Percentiles rank a stretch among this genome's conserved stretches.
These are phyloP conservation scores for Cladosporium sp. DNA, from an alignment of 2,329 filamentous ascomycete genomes.

Conservation along the genomic window DNA sequence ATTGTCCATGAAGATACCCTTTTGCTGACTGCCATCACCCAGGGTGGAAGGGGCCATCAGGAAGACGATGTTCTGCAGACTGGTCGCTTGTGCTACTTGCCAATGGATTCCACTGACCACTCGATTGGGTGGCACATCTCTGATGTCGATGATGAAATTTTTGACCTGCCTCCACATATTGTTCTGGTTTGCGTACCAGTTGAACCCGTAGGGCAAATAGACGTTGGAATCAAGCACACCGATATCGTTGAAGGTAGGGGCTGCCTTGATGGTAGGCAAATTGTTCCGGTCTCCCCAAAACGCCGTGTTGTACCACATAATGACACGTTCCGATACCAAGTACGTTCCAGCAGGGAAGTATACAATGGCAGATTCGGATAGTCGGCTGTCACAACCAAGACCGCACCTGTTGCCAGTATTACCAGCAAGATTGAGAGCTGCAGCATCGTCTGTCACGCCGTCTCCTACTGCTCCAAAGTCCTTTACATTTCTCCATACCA, in stretches of 20 bases:
- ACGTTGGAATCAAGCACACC: constrained; percentile 31
- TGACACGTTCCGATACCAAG: constrained; percentile 69
- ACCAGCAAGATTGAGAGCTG: constrained; percentile 35
- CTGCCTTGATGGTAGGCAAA: constrained; percentile 56
- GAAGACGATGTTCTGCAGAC: constrained; percentile 57
- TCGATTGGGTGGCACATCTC: constrained; percentile 19
- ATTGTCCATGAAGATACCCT: constrained; percentile 60
- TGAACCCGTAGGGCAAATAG: constrained; percentile 29
- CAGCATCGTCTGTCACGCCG: constrained; percentile 77
- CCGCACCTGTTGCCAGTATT: constrained; percentile 28
- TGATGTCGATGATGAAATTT: constrained; percentile 55
- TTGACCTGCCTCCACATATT: constrained; percentile 56
- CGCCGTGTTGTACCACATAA: constrained; percentile 91
- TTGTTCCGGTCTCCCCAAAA: constrained; percentile 75
- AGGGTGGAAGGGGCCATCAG: constrained; percentile 36
- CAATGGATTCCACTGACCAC: constrained; percentile 56
- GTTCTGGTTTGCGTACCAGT: constrained; percentile 34
- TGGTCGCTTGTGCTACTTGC: constrained; percentile 63
- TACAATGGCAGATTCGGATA: constrained; percentile 74
- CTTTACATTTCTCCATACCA: constrained; percentile 47
- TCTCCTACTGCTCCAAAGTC: constrained; percentile 49
- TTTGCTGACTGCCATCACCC: constrained; percentile 41
- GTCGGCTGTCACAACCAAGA: constrained; percentile 69
- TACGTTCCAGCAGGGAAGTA: constrained; percentile 92
- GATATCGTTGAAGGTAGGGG: constrained; percentile 28